Percentiles rank a stretch among this genome's conserved stretches.
Conservation (phyloP, 345 rosid species). For the Adansonia digitata region DNA sequence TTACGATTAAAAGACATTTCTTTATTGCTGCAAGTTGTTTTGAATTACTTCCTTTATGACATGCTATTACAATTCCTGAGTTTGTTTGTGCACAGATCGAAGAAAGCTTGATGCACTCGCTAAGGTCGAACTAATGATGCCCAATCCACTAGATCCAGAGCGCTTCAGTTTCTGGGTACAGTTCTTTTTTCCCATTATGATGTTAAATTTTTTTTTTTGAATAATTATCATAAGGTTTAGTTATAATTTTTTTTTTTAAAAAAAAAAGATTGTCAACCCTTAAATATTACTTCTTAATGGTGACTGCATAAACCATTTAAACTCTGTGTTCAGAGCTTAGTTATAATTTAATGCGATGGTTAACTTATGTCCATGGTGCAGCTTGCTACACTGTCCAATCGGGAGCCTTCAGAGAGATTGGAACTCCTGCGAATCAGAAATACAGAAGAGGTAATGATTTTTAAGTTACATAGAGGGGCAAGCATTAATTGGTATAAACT, state of each 20-base stretch:
- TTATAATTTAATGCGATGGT: not conserved
- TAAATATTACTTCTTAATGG: too few relatives aligned
- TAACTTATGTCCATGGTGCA: constrained; percentile 30
- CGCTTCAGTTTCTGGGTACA: constrained; percentile 94
- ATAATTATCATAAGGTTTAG: too few relatives aligned
- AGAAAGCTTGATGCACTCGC: constrained; percentile 56
- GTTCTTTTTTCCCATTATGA: not conserved
- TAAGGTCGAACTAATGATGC: constrained; percentile 77
- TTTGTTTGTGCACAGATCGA: constrained; percentile 51
- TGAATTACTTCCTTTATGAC: not conserved
- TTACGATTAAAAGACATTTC: not conserved
- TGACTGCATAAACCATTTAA: too few relatives aligned
- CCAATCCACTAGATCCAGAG: constrained; percentile 70
- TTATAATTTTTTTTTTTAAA: too few relatives aligned
- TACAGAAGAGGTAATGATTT: constrained; percentile 73
- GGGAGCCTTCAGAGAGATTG: constrained; percentile 78
- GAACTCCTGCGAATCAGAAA: constrained; percentile 77
- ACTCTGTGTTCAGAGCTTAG: too few relatives aligned
- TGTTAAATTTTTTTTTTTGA: too few relatives aligned
- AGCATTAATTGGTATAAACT: not conserved
- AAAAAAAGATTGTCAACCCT: too few relatives aligned
- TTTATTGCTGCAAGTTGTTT: not conserved
- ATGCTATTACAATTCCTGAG: constrained; percentile 7
- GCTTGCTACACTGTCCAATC: constrained; percentile 73
- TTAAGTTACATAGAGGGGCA: not conserved